Base-by-base conservation (phyloP, 2,329 filamentous ascomycete species). In the Coleophoma crateriformis region DNA sequence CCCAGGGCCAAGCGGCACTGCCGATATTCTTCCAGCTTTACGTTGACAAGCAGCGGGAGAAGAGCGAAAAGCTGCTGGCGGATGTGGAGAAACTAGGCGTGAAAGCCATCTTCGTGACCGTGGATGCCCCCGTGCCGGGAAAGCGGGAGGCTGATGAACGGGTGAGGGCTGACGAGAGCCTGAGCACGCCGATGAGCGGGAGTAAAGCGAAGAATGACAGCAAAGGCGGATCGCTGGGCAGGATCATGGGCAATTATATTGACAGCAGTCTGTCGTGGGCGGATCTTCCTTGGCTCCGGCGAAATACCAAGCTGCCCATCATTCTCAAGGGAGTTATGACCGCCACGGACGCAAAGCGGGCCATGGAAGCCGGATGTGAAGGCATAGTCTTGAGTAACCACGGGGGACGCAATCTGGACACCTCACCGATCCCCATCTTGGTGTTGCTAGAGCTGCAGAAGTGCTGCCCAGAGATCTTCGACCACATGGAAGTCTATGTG, bases 371-470 rank as follows among this genome's bases (percentile, higher is more conserved):
- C 12, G 84, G 82, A 0, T 77, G 79, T 3, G 79, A 88, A 55
- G 85, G 81, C 0, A 85, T 90, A 44, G 75, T 89, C 1, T 71
- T 89, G 2, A 80, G 76, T 13, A 90, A 90, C 57, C 86, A 90
- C 62, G 86, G 85, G 1, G 85, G 85, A 0, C 66, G 85, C 37
- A 74, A 67, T 46, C 59, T 75, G 1, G 76, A 79, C 50, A 78
- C 61, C 57, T 69, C 72, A 0, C 73, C 77, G 2, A 69, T 83
- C 0, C 73, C 78, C 0, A 71, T 87, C 32, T 62, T 85, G 33
- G 74, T 81, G 0, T 61, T 87, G 4, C 65, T 87, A 1, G 83
- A 88, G 65, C 70, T 87, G 53, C 81, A 81, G 50, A 74, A 74
- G 55, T 77, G 76, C 54, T 81, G 77, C 39, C 82, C 83, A 0